Percentiles rank a stretch among this genome's conserved stretches.
These are phyloP conservation scores for Diaporthe sp. DNA, from an alignment of 2,329 filamentous ascomycete genomes.

Conservation along the genomic window DNA sequence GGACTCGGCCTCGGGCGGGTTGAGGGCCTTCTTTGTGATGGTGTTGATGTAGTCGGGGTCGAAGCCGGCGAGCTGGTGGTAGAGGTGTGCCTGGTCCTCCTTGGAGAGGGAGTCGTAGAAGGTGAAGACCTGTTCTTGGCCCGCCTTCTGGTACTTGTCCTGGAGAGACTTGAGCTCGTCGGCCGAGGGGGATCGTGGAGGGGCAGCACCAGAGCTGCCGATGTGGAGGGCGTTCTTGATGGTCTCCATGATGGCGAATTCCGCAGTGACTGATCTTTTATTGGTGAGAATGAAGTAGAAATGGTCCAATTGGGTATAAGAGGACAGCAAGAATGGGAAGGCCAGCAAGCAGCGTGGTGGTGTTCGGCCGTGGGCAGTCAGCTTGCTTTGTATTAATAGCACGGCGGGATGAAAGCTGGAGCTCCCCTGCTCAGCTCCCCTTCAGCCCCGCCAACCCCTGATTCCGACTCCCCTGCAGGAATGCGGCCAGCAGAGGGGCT, in stretches of 20 bases:
- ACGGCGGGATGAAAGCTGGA: conserved; percentile 35
- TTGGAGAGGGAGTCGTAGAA: conserved; percentile 87
- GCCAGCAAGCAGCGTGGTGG: conserved; percentile 14
- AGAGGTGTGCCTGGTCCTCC: conserved; percentile 83
- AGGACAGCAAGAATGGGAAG: conserved; percentile 17
- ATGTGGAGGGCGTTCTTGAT: conserved; percentile 60
- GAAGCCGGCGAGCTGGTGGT: conserved; percentile 84
- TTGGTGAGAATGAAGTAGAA: neutral
- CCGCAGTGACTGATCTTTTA: neutral
- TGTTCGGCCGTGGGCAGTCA: conserved; percentile 34
- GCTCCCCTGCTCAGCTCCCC: conserved; percentile 28
- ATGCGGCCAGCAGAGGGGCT: conserved; percentile 19
- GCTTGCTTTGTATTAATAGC: conserved; percentile 39
- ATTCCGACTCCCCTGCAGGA: conserved; percentile 22
- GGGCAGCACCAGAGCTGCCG: conserved; percentile 50
- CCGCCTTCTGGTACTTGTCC: conserved; percentile 80
- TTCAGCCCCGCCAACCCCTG: conserved; percentile 36
- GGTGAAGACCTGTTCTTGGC: conserved; percentile 86
- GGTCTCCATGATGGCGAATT: conserved; percentile 55
- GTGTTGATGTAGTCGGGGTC: conserved; percentile 90
- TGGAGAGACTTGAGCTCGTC: conserved; percentile 78
- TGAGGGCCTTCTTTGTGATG: conserved; percentile 84
- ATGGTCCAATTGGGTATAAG: neutral
- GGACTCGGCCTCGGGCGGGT: conserved; percentile 76
- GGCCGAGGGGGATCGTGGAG: conserved; percentile 68